Conservation (phyloP, 768 basidiomycete genomes). For the Clathrus columnatus region DNA sequence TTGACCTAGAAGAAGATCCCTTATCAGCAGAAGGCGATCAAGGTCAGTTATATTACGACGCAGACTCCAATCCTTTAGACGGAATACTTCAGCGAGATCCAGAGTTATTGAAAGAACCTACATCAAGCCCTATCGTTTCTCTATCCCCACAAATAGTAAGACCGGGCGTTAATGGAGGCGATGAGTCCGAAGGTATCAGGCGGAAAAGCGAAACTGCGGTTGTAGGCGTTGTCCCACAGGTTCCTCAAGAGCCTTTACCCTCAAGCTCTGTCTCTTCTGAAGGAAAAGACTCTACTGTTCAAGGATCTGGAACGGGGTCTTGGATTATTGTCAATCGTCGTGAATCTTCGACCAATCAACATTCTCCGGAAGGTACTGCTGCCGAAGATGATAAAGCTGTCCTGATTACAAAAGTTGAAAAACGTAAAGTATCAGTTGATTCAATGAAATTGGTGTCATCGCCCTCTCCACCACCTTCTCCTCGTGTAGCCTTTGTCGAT, state of each 20-base stretch:
- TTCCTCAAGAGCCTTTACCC: constrained; percentile 6
- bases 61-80: neutral
- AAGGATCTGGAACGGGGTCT: neutral
- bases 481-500: too few species aligned
- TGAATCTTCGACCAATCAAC: neutral
- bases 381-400: too few species aligned
- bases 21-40: neutral
- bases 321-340: neutral
- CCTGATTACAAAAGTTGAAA: too few species aligned
- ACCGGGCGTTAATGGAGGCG: constrained; percentile 18
- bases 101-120: neutral
- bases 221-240: constrained; percentile 37
- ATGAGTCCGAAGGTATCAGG: constrained; percentile 24
- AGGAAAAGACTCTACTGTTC: too few species aligned
- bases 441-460: too few species aligned
- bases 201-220: constrained; percentile 60
- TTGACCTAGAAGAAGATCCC: neutral
- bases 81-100: neutral
- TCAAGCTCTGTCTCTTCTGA: neutral
- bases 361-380: too few species aligned
- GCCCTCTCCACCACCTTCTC: too few species aligned
- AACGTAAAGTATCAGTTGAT: too few species aligned
- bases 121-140: neutral
- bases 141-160: constrained; percentile 41
- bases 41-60: too few species aligned